phyloP scores from a whole-genome alignment of 306 rosid genomes.

The Casuarina glauca region DNA sequence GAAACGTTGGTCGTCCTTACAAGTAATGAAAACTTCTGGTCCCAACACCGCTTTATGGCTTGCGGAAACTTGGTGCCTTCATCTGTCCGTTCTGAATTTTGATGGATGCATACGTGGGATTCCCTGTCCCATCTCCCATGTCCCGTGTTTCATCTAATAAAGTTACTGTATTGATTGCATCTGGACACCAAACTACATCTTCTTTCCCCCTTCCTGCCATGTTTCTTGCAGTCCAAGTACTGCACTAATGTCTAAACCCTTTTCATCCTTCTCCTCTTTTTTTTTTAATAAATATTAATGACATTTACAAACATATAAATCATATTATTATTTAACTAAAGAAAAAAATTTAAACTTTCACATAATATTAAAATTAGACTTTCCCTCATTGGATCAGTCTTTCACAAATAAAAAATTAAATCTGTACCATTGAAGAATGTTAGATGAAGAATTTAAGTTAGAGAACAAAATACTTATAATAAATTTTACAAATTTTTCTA shows the following conservation, averaged over 20 bases:
- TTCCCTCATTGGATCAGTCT: no score
- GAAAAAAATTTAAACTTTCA: no score
- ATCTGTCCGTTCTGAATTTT: not conserved
- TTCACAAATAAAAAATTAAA: no score
- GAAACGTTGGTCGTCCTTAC: not conserved
- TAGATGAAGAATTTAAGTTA: no score
- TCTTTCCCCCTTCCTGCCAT: not conserved
- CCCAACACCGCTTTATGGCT: not conserved
- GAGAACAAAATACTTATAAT: no score
- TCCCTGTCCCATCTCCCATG: not conserved
- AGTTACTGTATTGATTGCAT: not conserved
- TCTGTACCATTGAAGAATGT: no score
- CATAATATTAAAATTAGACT: no score
- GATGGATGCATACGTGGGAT: not conserved
- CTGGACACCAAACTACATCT: not conserved
- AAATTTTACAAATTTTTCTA: no score
- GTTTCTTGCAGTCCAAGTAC: not conserved
- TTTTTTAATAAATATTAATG: not conserved
- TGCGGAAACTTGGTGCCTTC: not conserved
- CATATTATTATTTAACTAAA: no score
- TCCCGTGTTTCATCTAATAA: not conserved
- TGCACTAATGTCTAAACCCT: no score
- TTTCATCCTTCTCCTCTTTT: not conserved
- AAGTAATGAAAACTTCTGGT: not conserved
- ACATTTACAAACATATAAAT: no score